phyloP scores from a whole-genome alignment of 306 rosid species.

The Trichosanthes truncata region DNA sequence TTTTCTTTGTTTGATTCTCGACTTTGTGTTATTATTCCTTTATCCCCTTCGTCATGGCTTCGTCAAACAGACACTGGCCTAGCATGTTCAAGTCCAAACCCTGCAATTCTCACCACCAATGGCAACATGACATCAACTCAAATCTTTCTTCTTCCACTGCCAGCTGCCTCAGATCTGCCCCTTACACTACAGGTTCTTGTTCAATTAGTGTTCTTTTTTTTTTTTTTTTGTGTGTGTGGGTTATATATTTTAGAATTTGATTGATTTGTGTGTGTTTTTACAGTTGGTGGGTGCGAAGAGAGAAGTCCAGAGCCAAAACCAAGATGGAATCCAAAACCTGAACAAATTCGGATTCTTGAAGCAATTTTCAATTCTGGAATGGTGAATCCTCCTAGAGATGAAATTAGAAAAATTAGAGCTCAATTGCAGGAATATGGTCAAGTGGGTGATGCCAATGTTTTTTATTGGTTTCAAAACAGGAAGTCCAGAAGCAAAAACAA shows the following conservation, averaged over 20 bases:
- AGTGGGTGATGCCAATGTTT: constrained; percentile 95
- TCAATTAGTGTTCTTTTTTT: background rate
- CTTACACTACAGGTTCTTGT: constrained; percentile 42
- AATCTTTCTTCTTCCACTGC: constrained; percentile 45
- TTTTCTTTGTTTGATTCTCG: background rate
- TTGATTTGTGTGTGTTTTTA: background rate
- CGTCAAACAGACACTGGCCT: constrained; percentile 99
- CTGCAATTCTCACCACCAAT: constrained; percentile 78
- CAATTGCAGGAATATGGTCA: constrained; percentile 90
- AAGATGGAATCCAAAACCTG: constrained; percentile 95
- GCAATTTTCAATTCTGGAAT: constrained; percentile 92
- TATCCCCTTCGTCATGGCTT: constrained; percentile 52
- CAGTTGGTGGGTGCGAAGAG: constrained; percentile 52
- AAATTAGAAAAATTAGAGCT: constrained; percentile 79
- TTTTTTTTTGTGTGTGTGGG: too few species aligned
- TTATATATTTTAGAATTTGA: background rate
- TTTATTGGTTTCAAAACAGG: constrained; percentile 96
- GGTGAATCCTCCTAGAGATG: constrained; percentile 96
- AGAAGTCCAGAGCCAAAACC: constrained; percentile 93
- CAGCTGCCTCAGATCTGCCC: constrained; percentile 42
- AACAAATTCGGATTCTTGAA: constrained; percentile 82
- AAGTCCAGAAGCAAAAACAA: constrained; percentile 97
- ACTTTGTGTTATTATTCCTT: background rate
- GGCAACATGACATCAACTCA: constrained; percentile 79
- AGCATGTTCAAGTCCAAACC: constrained; percentile 98